phyloP scores from a whole-genome alignment of 805 yeast species.

The Yarrowia yakushimensis region DNA sequence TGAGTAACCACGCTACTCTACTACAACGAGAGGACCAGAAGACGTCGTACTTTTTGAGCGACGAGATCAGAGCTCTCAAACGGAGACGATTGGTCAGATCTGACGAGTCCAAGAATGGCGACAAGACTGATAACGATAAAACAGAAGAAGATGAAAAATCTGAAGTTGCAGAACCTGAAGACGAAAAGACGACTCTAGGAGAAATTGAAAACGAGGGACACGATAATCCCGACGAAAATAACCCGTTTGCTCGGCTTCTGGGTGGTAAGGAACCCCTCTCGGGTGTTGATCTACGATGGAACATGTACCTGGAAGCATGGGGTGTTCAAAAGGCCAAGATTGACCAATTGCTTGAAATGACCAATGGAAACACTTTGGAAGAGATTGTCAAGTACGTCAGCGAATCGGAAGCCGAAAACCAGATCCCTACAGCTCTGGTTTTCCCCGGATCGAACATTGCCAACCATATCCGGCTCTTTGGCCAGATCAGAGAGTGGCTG shows the following conservation, averaged over 20 bases:
- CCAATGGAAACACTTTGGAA: slow-evolving; percentile 27
- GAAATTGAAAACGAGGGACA: slow-evolving; percentile 16
- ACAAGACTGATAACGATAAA: background rate
- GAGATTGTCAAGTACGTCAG: slow-evolving; percentile 27
- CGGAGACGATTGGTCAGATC: background rate
- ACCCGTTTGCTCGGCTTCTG: slow-evolving; percentile 45
- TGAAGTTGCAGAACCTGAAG: background rate
- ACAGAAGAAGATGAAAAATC: background rate
- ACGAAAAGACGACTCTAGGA: background rate
- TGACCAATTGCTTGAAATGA: slow-evolving; percentile 35
- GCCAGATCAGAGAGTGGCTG: slow-evolving; percentile 30
- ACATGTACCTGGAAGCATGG: slow-evolving; percentile 44
- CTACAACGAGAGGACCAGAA: slow-evolving; percentile 23
- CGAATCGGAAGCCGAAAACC: slow-evolving; percentile 27
- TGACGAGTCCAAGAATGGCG: background rate
- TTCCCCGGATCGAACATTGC: slow-evolving; percentile 39
- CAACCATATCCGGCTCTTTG: slow-evolving; percentile 36
- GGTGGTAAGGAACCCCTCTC: slow-evolving; percentile 45
- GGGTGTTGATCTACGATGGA: slow-evolving; percentile 43
- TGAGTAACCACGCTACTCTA: slow-evolving; percentile 8
- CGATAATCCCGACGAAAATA: slow-evolving; percentile 11
- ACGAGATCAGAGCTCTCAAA: slow-evolving; percentile 6
- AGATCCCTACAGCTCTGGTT: slow-evolving; percentile 34
- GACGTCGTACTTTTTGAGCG: background rate
- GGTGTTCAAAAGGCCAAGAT: slow-evolving; percentile 37